These are phyloP conservation scores for Mimosa bimucronata DNA, from an alignment of 306 rosid species.

Conservation along the genomic window DNA sequence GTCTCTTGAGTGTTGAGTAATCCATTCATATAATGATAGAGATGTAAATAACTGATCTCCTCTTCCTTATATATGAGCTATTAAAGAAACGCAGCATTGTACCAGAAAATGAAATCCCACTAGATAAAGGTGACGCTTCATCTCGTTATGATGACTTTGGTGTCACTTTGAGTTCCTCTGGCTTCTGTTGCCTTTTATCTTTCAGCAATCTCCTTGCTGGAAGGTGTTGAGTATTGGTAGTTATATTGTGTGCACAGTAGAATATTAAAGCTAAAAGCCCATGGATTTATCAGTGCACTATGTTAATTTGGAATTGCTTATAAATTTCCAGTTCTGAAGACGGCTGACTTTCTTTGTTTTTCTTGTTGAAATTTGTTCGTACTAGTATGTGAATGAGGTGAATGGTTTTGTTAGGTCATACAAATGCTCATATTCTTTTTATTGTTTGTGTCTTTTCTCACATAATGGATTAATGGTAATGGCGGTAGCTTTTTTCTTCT, in stretches of 20 bases:
- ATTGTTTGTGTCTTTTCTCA: not conserved
- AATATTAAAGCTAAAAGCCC: constrained; percentile 19
- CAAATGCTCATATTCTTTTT: not conserved
- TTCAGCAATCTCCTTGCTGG: constrained; percentile 2
- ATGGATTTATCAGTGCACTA: constrained; percentile 18
- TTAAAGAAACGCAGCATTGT: not conserved
- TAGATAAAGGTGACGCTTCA: constrained; percentile 2
- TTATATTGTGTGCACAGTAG: constrained; percentile 6
- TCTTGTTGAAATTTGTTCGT: not conserved
- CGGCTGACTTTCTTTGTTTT: not conserved
- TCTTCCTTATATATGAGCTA: not conserved
- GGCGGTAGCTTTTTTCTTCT: not conserved
- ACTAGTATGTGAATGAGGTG: not conserved
- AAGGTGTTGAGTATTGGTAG: constrained; percentile 6
- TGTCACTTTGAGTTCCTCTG: not conserved
- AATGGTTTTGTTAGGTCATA: not conserved
- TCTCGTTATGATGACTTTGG: not conserved
- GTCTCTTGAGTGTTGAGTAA: not conserved
- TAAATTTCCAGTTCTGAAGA: not conserved
- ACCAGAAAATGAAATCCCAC: constrained; percentile 3
- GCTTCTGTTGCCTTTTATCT: not conserved
- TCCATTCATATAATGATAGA: not conserved
- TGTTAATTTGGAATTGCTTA: not conserved
- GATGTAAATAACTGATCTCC: not conserved
- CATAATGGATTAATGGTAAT: not conserved